Conservation (phyloP, 352 stramenopile genomes). For the Globisporangium heterothallicum region DNA sequence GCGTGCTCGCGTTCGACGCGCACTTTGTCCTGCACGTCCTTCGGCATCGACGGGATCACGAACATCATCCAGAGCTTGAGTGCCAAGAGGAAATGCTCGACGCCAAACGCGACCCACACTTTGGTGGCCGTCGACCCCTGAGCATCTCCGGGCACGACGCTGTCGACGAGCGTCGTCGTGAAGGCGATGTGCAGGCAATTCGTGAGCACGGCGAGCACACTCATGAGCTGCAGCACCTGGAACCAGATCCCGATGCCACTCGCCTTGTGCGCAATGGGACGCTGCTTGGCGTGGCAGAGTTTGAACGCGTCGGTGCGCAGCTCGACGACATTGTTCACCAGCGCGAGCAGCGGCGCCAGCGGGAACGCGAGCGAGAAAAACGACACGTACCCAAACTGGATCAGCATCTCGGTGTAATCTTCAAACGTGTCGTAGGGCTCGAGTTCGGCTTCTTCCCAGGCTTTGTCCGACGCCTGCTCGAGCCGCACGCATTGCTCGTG, state of each 20-base stretch:
- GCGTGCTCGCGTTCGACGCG: slow-evolving; percentile 50
- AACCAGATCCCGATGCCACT: slow-evolving; percentile 89
- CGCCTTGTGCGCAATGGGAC: slow-evolving; percentile 89
- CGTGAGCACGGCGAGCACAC: slow-evolving; percentile 92
- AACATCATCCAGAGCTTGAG: slow-evolving; percentile 63
- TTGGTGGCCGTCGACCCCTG: slow-evolving; percentile 32
- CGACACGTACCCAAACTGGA: slow-evolving; percentile 94
- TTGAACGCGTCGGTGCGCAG: slow-evolving; percentile 94
- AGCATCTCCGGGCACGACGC: slow-evolving; percentile 7
- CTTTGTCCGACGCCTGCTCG: slow-evolving; percentile 70
- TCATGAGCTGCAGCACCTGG: slow-evolving; percentile 92
- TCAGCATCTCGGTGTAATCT: slow-evolving; percentile 92
- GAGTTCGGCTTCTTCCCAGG: slow-evolving; percentile 90
- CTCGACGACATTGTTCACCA: slow-evolving; percentile 92
- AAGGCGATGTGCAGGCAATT: slow-evolving; percentile 94
- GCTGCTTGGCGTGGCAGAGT: slow-evolving; percentile 88
- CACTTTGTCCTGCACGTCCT: slow-evolving; percentile 43
- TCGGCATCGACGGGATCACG: slow-evolving; percentile 51
- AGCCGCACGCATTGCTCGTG: slow-evolving; percentile 76
- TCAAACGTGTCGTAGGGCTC: slow-evolving; percentile 93
- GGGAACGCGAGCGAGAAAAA: slow-evolving; percentile 94
- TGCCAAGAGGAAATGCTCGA: slow-evolving; percentile 61
- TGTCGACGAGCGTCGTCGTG: slow-evolving; percentile 67
- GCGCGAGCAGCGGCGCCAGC: slow-evolving; percentile 90
- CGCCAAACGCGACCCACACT: slow-evolving; percentile 77